Conservation (phyloP, 1,284 basidiomycete species). For the Volvariella volvacea region DNA sequence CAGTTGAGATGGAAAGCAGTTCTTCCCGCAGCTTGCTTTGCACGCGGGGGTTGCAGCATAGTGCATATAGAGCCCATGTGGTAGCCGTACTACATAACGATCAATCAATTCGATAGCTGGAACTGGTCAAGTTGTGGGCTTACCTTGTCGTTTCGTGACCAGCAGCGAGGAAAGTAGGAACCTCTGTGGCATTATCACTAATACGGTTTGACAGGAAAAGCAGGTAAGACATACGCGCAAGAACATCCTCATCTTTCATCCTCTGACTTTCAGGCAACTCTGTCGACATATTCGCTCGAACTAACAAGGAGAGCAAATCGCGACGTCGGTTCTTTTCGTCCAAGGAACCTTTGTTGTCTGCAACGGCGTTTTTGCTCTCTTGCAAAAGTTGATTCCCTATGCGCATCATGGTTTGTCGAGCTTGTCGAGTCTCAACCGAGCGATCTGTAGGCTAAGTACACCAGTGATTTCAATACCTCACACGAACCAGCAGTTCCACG, state of each 20-base stretch:
- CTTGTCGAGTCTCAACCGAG: slow-evolving; percentile 18
- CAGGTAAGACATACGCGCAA: slow-evolving; percentile 50
- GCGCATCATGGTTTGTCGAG: slow-evolving; percentile 25
- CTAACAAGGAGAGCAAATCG: slow-evolving; percentile 48
- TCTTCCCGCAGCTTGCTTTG: slow-evolving; percentile 71
- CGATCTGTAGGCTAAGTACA: slow-evolving; percentile 18
- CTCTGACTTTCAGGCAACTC: slow-evolving; percentile 51
- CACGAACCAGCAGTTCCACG: no score
- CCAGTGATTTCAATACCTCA: neutral
- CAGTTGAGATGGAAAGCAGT: slow-evolving; percentile 38
- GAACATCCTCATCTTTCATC: slow-evolving; percentile 67
- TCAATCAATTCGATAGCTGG: neutral
- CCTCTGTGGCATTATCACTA: slow-evolving; percentile 31
- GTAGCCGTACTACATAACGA: slow-evolving; percentile 34
- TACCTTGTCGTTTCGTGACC: slow-evolving; percentile 78
- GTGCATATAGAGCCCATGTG: slow-evolving; percentile 59
- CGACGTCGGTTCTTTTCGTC: slow-evolving; percentile 25
- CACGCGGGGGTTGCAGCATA: slow-evolving; percentile 45
- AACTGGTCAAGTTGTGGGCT: neutral
- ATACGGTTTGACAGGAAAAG: neutral
- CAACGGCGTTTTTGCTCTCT: slow-evolving; percentile 33
- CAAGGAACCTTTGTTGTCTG: slow-evolving; percentile 15
- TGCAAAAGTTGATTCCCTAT: slow-evolving; percentile 41
- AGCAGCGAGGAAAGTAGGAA: slow-evolving; percentile 55
- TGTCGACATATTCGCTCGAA: slow-evolving; percentile 58